Evolutionary conservation across 1,139 yeast genomes (phyloP), one percentile per base, ranked within the genome.

Genomic region (Geotrichum klebahnii): DNA sequence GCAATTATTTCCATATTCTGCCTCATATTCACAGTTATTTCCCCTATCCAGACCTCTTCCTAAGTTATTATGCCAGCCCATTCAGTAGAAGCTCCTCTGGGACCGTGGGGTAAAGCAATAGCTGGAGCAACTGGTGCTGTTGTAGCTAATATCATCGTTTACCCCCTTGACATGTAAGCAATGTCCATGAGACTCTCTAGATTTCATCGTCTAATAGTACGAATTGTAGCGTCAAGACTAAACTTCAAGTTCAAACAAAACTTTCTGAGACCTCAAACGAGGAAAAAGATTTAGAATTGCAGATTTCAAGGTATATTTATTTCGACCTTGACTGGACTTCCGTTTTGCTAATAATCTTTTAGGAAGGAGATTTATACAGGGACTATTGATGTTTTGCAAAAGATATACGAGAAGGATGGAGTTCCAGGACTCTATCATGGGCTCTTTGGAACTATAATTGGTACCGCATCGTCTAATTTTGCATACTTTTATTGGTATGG

Each of bases 401-500:
- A 81, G 64, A 80, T 86, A 10, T 76, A 80, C 63, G 68, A 67
- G 53, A 66, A 67, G 55, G 77, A 81, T 59, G 95, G 95, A 0
- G 49, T 84, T n/a, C 61, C 70, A 35, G 95, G 94, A 6, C 76
- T 87, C 68, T 87, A 87, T 68, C 80, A 78, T 57, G 96, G 96
- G 0, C 67, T 87, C 45, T 71, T 80, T 3, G 82, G 92, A 1
- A 79, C 88, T 1, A 71, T 86, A 39, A 64, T 83, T 36, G 90
- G 92, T 2, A 78, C 83, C 4, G 92, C 92, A 1, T 80, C 86
- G 3, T 88, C 85, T 62, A 85, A 84, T 61, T 87, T 87, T 65
- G 82, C 89, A 32, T 87, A 87, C 68, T 88, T 87, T 66, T 87
- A 71, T 69, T 87, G 95, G 95, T 87, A 87, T 66, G 82, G 92